Base-by-base conservation (phyloP, 495 filamentous ascomycete genomes). In the Aspergillus nanangensis region DNA sequence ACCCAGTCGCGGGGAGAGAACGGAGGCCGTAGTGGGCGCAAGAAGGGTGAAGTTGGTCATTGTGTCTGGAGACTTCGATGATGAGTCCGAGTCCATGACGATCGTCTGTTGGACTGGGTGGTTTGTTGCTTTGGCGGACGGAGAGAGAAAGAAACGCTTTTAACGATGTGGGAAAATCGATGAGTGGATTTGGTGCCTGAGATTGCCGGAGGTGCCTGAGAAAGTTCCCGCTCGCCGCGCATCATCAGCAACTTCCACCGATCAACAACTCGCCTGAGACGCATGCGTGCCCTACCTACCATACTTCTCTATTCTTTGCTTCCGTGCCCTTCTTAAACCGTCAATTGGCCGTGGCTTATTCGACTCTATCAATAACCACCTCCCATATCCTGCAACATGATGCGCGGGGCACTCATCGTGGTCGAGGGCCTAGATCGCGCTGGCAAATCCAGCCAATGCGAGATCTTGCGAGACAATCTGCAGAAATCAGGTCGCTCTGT, bases 401-500 rank as follows among this genome's bases (percentile, higher is more conserved):
- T 17, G 20, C 78, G 88, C 52, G 88, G 88, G 38, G 77, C 86
- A 24, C 80, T 98, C 32, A 82, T 97, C 38, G 86, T 93, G 14
- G 83, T 98, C 45, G 93, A 98, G 69, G 93, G 93, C 20, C 79
- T 98, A 43, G 93, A 98, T 60, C 85, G 89, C 47, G 86, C 91
- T 29, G 93, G 93, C 32, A 98, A 98, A 76, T 93, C 91, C 4
- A 96, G 92, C 23, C 93, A 98, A 74, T 90, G 88, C 53, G 77
- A 84, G 46, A 72, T 80, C 43, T 72, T 98, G 43, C 82, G 74
- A 62, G 66, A 79, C 57, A 74, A 65, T 48, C 71, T 95, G 51
- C 64, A 79, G 67, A 55, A 72, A 51, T 57, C 73, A 57, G 86
- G 87, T 1, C 74, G 77, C 19, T 66, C 73, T 27, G 86, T 89